These are phyloP conservation scores for Candida sithepensis DNA, from an alignment of 805 yeast species.

Conservation along the genomic window DNA sequence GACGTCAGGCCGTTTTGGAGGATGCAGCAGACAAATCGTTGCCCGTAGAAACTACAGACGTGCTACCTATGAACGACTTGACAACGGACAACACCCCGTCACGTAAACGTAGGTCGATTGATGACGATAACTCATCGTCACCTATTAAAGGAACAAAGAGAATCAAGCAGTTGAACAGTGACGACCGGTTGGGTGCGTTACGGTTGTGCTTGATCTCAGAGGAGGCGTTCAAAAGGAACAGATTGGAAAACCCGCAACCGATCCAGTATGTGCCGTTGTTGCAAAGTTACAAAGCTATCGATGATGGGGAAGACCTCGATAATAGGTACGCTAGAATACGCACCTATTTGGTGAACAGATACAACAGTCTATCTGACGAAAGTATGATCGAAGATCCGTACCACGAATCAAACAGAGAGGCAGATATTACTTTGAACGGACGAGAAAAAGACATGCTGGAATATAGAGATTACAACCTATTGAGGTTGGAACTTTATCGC, in stretches of 20 bases:
- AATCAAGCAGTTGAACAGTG: not conserved
- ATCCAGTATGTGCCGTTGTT: conserved; percentile 3
- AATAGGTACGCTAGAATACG: conserved; percentile 8
- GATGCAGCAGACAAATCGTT: not conserved
- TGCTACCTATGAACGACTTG: too few species aligned
- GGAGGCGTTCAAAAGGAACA: conserved; percentile 3
- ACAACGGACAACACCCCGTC: too few species aligned
- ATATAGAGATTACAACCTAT: conserved; percentile 30
- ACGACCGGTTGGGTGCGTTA: conserved; percentile 15
- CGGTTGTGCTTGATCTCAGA: conserved; percentile 15
- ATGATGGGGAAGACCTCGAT: conserved; percentile 3
- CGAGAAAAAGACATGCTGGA: conserved; percentile 32
- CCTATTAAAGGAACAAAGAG: not conserved
- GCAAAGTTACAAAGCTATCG: not conserved
- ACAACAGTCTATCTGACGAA: conserved; percentile 9
- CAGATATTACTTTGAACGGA: conserved; percentile 12
- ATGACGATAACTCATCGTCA: not conserved
- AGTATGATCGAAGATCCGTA: conserved; percentile 12
- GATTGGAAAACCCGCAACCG: not conserved
- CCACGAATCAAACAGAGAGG: conserved; percentile 3
- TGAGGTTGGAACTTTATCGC: conserved; percentile 23
- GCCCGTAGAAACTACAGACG: too few species aligned
- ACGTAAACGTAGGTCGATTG: not conserved
- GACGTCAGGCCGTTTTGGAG: too few species aligned
- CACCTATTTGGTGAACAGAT: conserved; percentile 7